Percentiles rank a stretch among this genome's conserved stretches.
Conservation (phyloP, 192 early-diverging fungal species). For the Pecoramyces ruminantium region DNA sequence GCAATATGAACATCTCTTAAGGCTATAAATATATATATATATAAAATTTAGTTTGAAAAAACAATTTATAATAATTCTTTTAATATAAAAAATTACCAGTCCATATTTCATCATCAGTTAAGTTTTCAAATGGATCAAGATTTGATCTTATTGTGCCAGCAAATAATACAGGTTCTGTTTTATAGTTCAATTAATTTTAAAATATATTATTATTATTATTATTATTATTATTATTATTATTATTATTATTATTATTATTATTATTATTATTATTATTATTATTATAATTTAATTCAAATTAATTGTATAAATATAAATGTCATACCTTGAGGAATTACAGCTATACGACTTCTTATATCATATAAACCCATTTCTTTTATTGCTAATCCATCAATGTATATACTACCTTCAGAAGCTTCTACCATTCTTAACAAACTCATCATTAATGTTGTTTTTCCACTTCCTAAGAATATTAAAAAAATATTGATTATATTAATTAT, state of each 20-base stretch:
- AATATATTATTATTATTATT: too few relatives aligned
- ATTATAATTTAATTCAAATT: too few relatives aligned
- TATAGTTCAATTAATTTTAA: too few relatives aligned
- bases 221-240: too few relatives aligned
- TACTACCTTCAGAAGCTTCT: slow-evolving; percentile 24
- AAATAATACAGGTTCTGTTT: slow-evolving; percentile 20
- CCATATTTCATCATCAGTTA: slow-evolving; percentile 48
- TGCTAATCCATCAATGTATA: slow-evolving; percentile 60
- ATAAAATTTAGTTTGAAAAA: too few relatives aligned
- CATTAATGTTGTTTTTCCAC: slow-evolving; percentile 7
- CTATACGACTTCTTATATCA: slow-evolving; percentile 41
- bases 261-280: too few relatives aligned
- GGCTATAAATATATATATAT: neutral
- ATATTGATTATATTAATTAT: too few relatives aligned
- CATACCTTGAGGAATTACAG: slow-evolving; percentile 84
- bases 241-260: too few relatives aligned
- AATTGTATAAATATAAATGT: slow-evolving; percentile 20
- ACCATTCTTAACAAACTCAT: slow-evolving; percentile 29
- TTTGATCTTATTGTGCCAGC: slow-evolving; percentile 67
- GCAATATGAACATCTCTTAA: neutral
- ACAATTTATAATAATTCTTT: too few relatives aligned
- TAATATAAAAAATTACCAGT: too few relatives aligned
- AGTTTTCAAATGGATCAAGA: slow-evolving; percentile 55
- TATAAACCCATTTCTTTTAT: slow-evolving; percentile 31
- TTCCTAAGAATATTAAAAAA: too few relatives aligned